Evolutionary conservation across 106 monocot species (phyloP).

Genomic region (Vanilla planifolia): DNA sequence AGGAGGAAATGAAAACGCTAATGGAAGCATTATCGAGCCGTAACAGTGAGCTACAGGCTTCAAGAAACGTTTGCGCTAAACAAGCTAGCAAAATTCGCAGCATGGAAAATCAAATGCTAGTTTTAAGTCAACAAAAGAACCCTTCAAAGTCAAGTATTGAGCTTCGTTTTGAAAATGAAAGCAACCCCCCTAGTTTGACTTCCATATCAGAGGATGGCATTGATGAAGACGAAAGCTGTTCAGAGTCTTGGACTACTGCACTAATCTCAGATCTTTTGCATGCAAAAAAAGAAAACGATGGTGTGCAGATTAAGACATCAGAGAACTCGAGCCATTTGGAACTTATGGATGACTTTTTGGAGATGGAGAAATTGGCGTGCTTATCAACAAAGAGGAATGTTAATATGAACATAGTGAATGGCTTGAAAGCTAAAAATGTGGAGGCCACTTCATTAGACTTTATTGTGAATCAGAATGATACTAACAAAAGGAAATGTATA

Average conservation of each 20-base stretch:
- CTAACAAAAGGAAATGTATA: conserved; percentile 6
- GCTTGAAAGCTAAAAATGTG: background rate
- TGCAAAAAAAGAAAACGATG: conserved; percentile 27
- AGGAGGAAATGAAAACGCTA: conserved; percentile 91
- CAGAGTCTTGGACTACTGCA: conserved; percentile 54
- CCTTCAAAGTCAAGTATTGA: conserved; percentile 31
- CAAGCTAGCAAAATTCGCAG: conserved; percentile 54
- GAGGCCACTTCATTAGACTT: conserved; percentile 1
- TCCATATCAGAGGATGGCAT: conserved; percentile 88
- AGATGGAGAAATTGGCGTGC: conserved; percentile 54
- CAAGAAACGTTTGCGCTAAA: conserved; percentile 74
- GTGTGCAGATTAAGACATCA: background rate
- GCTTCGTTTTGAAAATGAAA: conserved; percentile 38
- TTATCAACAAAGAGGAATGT: conserved; percentile 37
- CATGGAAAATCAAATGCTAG: conserved; percentile 42
- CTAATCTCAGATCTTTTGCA: conserved; percentile 56
- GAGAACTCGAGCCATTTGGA: conserved; percentile 18
- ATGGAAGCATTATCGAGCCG: conserved; percentile 81
- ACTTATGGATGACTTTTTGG: conserved; percentile 54
- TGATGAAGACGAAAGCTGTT: conserved; percentile 66
- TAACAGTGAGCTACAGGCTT: conserved; percentile 74
- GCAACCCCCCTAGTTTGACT: conserved; percentile 64
- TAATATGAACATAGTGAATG: conserved; percentile 1
- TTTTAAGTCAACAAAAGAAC: conserved; percentile 34
- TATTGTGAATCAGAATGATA: background rate